Evolutionary conservation across 202 grass and related monocot species (phyloP).

Genomic region (Zizania palustris): DNA sequence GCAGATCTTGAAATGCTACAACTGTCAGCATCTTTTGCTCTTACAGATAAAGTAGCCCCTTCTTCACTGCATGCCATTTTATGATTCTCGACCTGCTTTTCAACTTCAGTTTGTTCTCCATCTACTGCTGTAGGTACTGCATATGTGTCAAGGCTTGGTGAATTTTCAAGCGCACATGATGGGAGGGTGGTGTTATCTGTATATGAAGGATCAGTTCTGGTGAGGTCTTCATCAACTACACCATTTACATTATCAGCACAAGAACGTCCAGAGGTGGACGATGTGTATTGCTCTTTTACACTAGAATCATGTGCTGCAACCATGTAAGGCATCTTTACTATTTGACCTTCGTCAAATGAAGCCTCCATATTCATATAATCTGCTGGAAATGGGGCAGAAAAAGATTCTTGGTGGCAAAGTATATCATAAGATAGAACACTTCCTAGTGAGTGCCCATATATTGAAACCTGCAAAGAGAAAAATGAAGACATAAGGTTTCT

Average conservation of each 20-base stretch:
- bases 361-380: constrained; percentile 61
- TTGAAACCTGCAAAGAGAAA: constrained; percentile 65
- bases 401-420: constrained; percentile 92
- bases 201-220: constrained; percentile 24
- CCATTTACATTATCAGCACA: constrained; percentile 38
- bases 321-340: constrained; percentile 27
- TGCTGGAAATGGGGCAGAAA: constrained; percentile 58
- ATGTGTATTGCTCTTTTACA: constrained; percentile 26
- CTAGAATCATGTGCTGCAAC: constrained; percentile 21
- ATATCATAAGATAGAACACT: constrained; percentile 98
- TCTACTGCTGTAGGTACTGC: constrained; percentile 27
- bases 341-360: constrained; percentile 41
- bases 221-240: constrained; percentile 37
- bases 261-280: constrained; percentile 11
- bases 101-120: constrained; percentile 36
- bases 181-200: constrained; percentile 7
- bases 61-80: constrained; percentile 33
- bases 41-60: constrained; percentile 32
- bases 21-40: constrained; percentile 40
- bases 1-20: constrained; percentile 38
- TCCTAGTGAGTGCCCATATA: constrained; percentile 96
- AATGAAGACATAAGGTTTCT: constrained; percentile 15
- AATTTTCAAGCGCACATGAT: constrained; percentile 31
- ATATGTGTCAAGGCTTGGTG: constrained; percentile 30
- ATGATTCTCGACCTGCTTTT: constrained; percentile 42